Evolutionary conservation across 768 basidiomycete genomes (phyloP).

Genomic region (Boletus speciosus): DNA sequence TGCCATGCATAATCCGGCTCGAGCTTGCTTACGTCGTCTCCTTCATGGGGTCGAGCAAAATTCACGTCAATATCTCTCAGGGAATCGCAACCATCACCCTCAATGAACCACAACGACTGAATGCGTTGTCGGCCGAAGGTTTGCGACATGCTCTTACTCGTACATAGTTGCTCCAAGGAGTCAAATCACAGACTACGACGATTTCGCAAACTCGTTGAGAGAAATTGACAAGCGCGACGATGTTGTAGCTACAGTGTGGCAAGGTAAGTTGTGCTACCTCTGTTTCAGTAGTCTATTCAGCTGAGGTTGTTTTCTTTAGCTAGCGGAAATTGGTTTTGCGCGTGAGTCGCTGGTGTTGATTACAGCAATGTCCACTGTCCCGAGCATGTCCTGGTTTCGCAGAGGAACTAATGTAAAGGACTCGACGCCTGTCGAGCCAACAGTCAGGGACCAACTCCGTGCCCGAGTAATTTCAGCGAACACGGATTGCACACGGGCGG

Average conservation of each 20-base stretch:
- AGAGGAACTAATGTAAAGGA: constrained; percentile 60
- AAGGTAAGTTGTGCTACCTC: constrained; percentile 39
- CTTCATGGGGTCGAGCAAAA: constrained; percentile 37
- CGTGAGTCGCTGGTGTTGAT: constrained; percentile 42
- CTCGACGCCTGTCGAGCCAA: constrained; percentile 11
- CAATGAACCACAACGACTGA: constrained; percentile 55
- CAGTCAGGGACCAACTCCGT: constrained; percentile 47
- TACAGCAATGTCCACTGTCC: not conserved
- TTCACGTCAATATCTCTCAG: constrained; percentile 47
- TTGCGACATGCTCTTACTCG: constrained; percentile 18
- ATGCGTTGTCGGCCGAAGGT: constrained; percentile 56
- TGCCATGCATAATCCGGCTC: not conserved
- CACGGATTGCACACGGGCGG: constrained; percentile 63
- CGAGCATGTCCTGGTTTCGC: not conserved
- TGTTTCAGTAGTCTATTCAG: not conserved
- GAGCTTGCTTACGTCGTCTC: not conserved
- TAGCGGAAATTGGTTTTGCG: constrained; percentile 70
- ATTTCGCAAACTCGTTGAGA: constrained; percentile 54
- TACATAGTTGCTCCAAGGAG: not conserved
- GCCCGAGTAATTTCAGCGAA: constrained; percentile 47
- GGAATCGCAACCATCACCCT: constrained; percentile 69
- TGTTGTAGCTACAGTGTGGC: constrained; percentile 64
- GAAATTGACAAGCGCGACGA: constrained; percentile 57
- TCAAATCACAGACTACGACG: constrained; percentile 51
- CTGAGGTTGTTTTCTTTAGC: constrained; percentile 33